These are phyloP conservation scores for Torulaspora indica DNA, from an alignment of 805 yeast genomes.

Conservation along the genomic window DNA sequence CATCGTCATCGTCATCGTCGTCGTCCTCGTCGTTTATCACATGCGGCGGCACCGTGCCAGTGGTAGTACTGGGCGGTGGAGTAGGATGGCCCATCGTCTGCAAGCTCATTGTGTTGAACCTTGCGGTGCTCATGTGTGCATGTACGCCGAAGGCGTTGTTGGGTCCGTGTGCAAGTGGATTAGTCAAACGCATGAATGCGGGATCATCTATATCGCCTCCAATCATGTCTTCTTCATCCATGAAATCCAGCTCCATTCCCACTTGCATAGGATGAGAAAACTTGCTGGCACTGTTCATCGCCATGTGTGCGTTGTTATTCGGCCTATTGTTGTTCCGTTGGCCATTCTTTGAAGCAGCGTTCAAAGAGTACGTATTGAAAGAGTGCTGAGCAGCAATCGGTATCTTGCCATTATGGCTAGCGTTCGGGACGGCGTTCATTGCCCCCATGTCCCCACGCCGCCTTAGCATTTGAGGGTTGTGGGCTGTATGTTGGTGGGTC, in stretches of 20 bases:
- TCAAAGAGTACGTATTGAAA: conserved; percentile 21
- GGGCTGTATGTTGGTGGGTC: neutral
- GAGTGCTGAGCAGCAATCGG: conserved; percentile 19
- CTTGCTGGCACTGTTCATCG: conserved; percentile 9
- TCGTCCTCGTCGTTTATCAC: conserved; percentile 19
- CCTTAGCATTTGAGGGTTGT: conserved; percentile 9
- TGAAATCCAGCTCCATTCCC: conserved; percentile 23
- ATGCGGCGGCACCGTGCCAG: conserved; percentile 17
- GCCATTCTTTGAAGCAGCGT: conserved; percentile 4
- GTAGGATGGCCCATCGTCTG: conserved; percentile 17
- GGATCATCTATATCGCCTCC: conserved; percentile 14
- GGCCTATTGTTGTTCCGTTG: conserved; percentile 15
- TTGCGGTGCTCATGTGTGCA: conserved; percentile 7
- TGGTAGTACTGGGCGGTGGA: conserved; percentile 11
- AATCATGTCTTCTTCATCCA: conserved; percentile 23
- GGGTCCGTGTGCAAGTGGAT: conserved; percentile 8
- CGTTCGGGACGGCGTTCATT: conserved; percentile 1
- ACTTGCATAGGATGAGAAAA: conserved; percentile 13
- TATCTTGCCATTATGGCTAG: conserved; percentile 18
- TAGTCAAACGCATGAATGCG: conserved; percentile 14
- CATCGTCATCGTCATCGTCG: conserved; percentile 26
- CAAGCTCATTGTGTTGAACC: conserved; percentile 12
- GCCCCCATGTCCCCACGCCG: conserved; percentile 6
- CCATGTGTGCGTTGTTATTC: conserved; percentile 22
- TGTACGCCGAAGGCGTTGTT: conserved; percentile 2